Percentiles rank a stretch among this genome's conserved stretches.
These are phyloP conservation scores for Fusarium nygamai DNA, from an alignment of 2,329 filamentous ascomycete species.

Conservation along the genomic window DNA sequence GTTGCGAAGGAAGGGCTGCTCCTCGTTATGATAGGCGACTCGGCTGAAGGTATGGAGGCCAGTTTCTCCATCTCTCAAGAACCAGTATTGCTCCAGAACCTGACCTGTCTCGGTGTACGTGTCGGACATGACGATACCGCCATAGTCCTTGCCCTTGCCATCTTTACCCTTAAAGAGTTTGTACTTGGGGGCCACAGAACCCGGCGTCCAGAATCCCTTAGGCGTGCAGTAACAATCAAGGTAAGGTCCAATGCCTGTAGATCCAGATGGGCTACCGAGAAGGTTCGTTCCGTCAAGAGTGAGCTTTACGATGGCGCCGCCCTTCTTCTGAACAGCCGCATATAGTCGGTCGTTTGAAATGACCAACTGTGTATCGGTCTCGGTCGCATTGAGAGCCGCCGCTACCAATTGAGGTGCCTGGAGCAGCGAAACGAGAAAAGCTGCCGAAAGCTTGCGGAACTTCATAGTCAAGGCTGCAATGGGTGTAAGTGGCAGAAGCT, in stretches of 20 bases:
- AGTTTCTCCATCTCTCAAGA: slow-evolving; percentile 69
- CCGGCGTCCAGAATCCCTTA: slow-evolving; percentile 68
- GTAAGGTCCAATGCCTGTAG: slow-evolving; percentile 63
- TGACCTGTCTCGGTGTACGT: slow-evolving; percentile 67
- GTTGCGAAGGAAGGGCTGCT: slow-evolving; percentile 64
- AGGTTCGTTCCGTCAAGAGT: slow-evolving; percentile 57
- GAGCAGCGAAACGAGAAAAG: slow-evolving; percentile 33
- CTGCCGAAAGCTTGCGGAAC: slow-evolving; percentile 33
- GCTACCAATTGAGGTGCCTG: slow-evolving; percentile 36
- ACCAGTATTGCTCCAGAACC: slow-evolving; percentile 72
- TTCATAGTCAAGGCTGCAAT: slow-evolving; percentile 32
- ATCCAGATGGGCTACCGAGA: slow-evolving; percentile 53
- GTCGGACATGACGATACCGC: slow-evolving; percentile 68
- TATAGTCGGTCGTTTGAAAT: slow-evolving; percentile 53
- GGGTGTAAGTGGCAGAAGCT: slow-evolving; percentile 1
- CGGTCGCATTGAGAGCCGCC: slow-evolving; percentile 47
- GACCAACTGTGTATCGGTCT: slow-evolving; percentile 47
- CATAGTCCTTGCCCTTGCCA: slow-evolving; percentile 62
- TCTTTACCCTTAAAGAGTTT: slow-evolving; percentile 58
- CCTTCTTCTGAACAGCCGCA: slow-evolving; percentile 50
- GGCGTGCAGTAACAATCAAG: slow-evolving; percentile 72
- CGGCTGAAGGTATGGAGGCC: slow-evolving; percentile 70
- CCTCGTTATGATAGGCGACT: slow-evolving; percentile 68
- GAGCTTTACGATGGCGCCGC: slow-evolving; percentile 50
- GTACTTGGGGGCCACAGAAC: slow-evolving; percentile 56